Conservation (phyloP, 2,329 filamentous ascomycete genomes). For the Pyricularia pennisetigena region DNA sequence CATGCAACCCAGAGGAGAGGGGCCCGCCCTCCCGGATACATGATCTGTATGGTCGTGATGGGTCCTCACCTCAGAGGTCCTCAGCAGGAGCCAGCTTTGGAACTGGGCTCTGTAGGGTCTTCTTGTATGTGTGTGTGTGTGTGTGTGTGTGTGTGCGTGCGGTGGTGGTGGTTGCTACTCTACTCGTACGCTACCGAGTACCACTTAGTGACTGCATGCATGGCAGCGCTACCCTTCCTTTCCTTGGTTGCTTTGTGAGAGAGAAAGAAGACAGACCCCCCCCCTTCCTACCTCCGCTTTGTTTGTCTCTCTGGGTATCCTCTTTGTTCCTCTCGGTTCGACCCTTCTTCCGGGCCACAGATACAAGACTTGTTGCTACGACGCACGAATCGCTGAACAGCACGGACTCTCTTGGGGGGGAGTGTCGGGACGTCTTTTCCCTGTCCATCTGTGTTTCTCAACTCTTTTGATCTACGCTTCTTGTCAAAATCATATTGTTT, state of each 20-base stretch:
- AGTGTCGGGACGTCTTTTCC: not conserved
- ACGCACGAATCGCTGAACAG: not conserved
- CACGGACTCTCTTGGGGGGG: not conserved
- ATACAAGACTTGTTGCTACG: not conserved
- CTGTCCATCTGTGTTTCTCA: not conserved
- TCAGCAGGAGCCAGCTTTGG: too few relatives aligned
- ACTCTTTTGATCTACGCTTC: not conserved
- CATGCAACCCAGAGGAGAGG: not conserved
- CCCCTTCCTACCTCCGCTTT: not conserved
- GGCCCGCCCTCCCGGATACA: not conserved
- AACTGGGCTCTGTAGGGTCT: too few relatives aligned
- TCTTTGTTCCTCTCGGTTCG: not conserved
- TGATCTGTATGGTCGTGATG: not conserved
- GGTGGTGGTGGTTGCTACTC: too few relatives aligned
- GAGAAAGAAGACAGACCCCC: too few relatives aligned
- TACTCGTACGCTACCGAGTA: not conserved
- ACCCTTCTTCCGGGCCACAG: not conserved
- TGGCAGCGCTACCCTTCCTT: too few relatives aligned
- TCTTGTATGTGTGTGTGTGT: too few relatives aligned
- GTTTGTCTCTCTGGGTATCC: not conserved
- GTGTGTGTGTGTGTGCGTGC: too few relatives aligned
- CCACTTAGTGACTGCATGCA: not conserved
- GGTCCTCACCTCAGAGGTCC: not conserved
- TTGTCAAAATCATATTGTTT: not conserved
- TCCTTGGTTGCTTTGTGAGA: too few relatives aligned